These are phyloP conservation scores for Pseudocercospora pini-densiflorae DNA, from an alignment of 2,329 filamentous ascomycete genomes.

Conservation along the genomic window DNA sequence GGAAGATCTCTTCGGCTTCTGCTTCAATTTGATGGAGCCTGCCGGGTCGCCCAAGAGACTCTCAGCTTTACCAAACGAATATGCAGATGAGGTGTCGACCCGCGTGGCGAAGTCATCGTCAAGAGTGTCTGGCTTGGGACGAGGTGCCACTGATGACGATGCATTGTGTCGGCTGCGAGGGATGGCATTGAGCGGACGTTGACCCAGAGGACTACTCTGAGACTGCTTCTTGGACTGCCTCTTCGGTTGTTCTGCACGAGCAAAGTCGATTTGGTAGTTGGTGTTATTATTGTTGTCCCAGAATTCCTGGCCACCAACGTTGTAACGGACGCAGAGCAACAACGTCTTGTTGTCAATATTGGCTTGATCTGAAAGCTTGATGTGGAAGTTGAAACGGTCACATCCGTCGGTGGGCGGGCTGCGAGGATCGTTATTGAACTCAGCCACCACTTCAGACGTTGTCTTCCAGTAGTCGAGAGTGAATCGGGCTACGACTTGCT, in stretches of 20 bases:
- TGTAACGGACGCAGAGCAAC: constrained; percentile 89
- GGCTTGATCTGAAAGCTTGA: constrained; percentile 87
- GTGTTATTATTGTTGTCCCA: constrained; percentile 91
- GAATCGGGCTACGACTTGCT: constrained; percentile 87
- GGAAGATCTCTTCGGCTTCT: constrained; percentile 64
- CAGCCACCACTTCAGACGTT: constrained; percentile 89
- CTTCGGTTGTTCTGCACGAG: constrained; percentile 36
- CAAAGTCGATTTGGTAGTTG: constrained; percentile 96
- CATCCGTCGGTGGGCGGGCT: constrained; percentile 66
- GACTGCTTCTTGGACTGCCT: constrained; percentile 37
- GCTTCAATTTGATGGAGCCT: constrained; percentile 69
- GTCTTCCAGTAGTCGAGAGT: constrained; percentile 99
- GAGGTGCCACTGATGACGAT: constrained; percentile 45
- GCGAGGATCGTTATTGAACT: constrained; percentile 79
- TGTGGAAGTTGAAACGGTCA: constrained; percentile 92
- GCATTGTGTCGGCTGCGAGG: constrained; percentile 55
- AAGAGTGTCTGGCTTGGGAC: constrained; percentile 56
- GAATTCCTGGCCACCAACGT: constrained; percentile 79
- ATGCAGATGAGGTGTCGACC: constrained; percentile 49
- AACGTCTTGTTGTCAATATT: constrained; percentile 93
- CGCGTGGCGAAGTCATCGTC: constrained; percentile 73
- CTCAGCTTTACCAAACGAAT: constrained; percentile 49
- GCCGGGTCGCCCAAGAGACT: constrained; percentile 62
- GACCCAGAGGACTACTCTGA: constrained; percentile 34
- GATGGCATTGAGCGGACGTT: constrained; percentile 57